Conservation (phyloP, 176 grass and related monocot species). For the Lolium rigidum region DNA sequence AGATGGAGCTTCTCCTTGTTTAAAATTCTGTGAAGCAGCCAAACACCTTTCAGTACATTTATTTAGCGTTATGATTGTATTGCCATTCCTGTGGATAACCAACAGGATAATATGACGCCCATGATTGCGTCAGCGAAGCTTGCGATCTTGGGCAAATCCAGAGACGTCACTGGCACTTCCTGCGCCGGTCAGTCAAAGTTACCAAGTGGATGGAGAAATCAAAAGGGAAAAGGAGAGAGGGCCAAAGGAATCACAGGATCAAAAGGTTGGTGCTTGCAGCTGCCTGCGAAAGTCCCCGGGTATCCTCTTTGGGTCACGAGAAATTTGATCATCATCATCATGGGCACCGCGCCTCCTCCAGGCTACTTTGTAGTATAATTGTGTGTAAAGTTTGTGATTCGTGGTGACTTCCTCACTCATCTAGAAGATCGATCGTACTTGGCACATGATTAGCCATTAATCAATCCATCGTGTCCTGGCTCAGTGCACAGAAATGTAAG, state of each 20-base stretch:
- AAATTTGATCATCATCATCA: constrained; percentile 8
- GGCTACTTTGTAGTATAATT: background rate
- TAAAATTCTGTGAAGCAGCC: too few relatives aligned
- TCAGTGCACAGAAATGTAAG: too few relatives aligned
- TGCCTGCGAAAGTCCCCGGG: constrained; percentile 50
- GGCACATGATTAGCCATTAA: too few relatives aligned
- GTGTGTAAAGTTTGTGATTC: background rate
- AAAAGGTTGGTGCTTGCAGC: background rate
- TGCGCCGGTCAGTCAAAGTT: background rate
- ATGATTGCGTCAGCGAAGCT: too few relatives aligned
- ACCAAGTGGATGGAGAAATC: background rate
- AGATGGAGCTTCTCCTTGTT: too few relatives aligned
- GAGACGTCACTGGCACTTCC: constrained; percentile 1
- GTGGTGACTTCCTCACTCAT: too few relatives aligned
- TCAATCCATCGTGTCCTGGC: too few relatives aligned
- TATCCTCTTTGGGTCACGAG: constrained; percentile 51
- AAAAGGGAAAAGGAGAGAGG: background rate
- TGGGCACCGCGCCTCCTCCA: background rate
- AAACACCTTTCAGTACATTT: too few relatives aligned
- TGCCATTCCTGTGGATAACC: too few relatives aligned
- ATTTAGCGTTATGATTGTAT: too few relatives aligned
- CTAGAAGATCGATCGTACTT: too few relatives aligned
- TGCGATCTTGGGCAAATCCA: background rate
- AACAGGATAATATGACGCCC: too few relatives aligned
- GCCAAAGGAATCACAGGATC: background rate